A percentile compares a stretch with the other conserved stretches of the same genome.
Conservation (phyloP, 192 early-diverging fungal genomes). For the Hyaloraphidium curvatum region DNA sequence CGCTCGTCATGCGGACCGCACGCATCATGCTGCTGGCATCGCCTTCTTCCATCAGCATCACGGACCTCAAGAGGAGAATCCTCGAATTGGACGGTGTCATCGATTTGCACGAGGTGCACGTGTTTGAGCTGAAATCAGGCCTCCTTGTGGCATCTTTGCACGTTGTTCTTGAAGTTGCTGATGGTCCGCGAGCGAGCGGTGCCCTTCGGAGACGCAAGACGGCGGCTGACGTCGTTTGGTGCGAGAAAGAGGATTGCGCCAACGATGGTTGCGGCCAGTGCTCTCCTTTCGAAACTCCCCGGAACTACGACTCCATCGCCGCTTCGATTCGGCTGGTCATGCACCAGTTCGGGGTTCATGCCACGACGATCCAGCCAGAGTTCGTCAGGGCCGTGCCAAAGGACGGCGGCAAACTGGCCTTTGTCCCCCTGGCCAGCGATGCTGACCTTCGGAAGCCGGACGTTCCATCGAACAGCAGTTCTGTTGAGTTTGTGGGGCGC, state of each 20-base stretch:
- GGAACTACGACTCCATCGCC: too few relatives aligned
- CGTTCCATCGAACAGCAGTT: too few relatives aligned
- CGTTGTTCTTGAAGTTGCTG: conserved; percentile 35
- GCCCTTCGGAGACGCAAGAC: background rate
- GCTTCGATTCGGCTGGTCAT: background rate
- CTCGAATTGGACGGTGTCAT: conserved; percentile 30
- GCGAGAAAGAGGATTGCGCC: conserved; percentile 20
- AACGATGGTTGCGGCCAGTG: conserved; percentile 43
- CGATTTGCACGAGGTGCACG: conserved; percentile 67
- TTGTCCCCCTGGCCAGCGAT: too few relatives aligned
- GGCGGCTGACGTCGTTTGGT: background rate
- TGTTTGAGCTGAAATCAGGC: conserved; percentile 76
- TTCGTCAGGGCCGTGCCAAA: too few relatives aligned
- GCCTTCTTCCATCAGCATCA: conserved; percentile 42
- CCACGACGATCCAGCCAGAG: conserved; percentile 81
- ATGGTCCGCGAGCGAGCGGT: conserved; percentile 3
- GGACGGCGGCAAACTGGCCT: too few relatives aligned
- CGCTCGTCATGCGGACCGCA: conserved; percentile 46
- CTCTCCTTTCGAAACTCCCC: conserved; percentile 35
- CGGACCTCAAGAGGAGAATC: conserved; percentile 29
- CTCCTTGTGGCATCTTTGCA: conserved; percentile 72
- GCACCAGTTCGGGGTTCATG: conserved; percentile 47
- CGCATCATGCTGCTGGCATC: conserved; percentile 67
- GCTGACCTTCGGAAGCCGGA: too few relatives aligned
- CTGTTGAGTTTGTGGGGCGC: too few relatives aligned